phyloP scores from a whole-genome alignment of 1,284 basidiomycete species.

The Cutaneotrichosporon cutaneum region DNA sequence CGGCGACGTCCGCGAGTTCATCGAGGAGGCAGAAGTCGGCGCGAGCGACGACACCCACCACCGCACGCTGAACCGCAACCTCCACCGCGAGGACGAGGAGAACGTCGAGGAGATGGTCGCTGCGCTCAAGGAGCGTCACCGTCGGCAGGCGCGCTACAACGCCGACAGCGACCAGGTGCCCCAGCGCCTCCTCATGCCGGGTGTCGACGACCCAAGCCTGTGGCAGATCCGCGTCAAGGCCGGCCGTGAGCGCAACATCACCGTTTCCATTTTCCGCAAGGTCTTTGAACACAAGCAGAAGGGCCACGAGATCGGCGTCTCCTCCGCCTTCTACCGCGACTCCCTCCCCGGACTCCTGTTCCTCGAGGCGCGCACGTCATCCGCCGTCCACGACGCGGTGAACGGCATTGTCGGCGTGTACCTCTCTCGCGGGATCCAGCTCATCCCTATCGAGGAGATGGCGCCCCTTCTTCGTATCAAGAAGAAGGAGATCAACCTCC shows the following conservation, averaged over 20 bases:
- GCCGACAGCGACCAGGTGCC: slow-evolving; percentile 93
- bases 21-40: slow-evolving; percentile 67
- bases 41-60: slow-evolving; percentile 63
- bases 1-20: slow-evolving; percentile 66
- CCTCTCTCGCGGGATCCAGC: slow-evolving; percentile 67
- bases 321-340: slow-evolving; percentile 93
- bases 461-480: slow-evolving; percentile 92
- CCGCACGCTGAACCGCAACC: slow-evolving; percentile 71
- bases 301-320: slow-evolving; percentile 74
- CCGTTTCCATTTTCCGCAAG: slow-evolving; percentile 93
- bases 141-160: slow-evolving; percentile 68
- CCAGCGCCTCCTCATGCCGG: slow-evolving; percentile 94
- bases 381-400: slow-evolving; percentile 81
- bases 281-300: slow-evolving; percentile 56
- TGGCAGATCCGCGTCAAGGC: slow-evolving; percentile 95
- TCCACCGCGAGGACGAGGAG: slow-evolving; percentile 75
- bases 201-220: slow-evolving; percentile 89
- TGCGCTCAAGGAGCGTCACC: slow-evolving; percentile 78
- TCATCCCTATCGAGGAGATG: slow-evolving; percentile 99
- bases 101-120: slow-evolving; percentile 84
- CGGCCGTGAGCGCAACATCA: slow-evolving; percentile 87
- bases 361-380: slow-evolving; percentile 84
- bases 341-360: slow-evolving; percentile 94
- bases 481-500: slow-evolving; percentile 84
- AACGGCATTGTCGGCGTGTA: slow-evolving; percentile 91